phyloP scores from a whole-genome alignment of 73 alveolate species.

The Paramecium sexaurelia region DNA sequence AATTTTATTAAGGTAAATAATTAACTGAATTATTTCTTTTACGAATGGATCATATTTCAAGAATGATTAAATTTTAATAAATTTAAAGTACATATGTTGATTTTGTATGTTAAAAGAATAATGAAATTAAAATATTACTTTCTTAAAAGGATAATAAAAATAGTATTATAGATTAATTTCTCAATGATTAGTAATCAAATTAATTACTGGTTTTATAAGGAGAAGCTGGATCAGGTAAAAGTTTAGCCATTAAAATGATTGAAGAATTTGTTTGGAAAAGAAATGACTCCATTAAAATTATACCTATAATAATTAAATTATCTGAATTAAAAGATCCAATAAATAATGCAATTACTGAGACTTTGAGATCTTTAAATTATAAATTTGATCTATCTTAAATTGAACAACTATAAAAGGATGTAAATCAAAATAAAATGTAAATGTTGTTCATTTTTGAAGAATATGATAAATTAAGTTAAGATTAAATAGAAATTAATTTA shows the following conservation, averaged over 20 bases:
- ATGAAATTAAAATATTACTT: not conserved
- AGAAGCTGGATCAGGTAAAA: conserved; percentile 1
- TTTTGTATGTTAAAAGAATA: not conserved
- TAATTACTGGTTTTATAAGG: not conserved
- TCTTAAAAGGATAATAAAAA: not conserved
- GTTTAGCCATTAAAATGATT: conserved; percentile 2
- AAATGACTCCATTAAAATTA: conserved; percentile 14
- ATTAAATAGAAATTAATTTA: not conserved
- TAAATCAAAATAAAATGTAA: not conserved
- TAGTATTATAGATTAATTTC: not conserved
- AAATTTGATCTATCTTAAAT: not conserved
- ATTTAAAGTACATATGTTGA: not conserved
- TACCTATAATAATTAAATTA: not conserved
- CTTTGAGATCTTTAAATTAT: conserved; percentile 1
- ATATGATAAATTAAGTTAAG: not conserved
- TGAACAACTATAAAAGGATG: conserved; percentile 13
- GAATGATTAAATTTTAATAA: not conserved
- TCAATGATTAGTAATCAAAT: not conserved
- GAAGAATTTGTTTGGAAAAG: conserved; percentile 11
- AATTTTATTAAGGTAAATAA: not conserved
- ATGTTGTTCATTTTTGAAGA: conserved; percentile 16
- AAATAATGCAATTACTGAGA: not conserved
- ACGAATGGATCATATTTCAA: not conserved
- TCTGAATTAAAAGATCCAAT: not conserved
- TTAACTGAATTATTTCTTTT: not conserved